These are phyloP conservation scores for Ascochyta clinopodiicola DNA, from an alignment of 2,329 filamentous ascomycete genomes.

Conservation along the genomic window DNA sequence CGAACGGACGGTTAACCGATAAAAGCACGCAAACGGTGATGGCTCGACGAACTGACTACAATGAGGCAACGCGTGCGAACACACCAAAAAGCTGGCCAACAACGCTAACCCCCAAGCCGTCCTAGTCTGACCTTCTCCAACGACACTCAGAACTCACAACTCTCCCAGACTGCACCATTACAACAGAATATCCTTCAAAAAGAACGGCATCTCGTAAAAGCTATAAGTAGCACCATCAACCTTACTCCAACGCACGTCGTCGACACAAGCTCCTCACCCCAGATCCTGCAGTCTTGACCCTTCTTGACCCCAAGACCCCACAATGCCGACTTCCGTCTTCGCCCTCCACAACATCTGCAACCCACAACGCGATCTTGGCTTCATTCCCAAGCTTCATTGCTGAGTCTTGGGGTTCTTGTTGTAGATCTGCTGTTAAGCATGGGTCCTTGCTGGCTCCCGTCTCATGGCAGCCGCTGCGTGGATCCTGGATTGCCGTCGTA, in stretches of 20 bases:
- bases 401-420: slow-evolving; percentile 1
- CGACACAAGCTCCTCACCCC: slow-evolving; percentile 18
- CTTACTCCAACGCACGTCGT: slow-evolving; percentile 5
- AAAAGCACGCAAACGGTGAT: not conserved
- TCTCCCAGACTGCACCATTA: no score
- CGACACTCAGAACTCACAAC: not conserved
- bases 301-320: slow-evolving; percentile 17
- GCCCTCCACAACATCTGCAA: slow-evolving; percentile 9
- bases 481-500: not conserved
- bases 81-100: not conserved
- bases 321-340: slow-evolving; percentile 24
- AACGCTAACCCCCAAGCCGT: not conserved
- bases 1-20: not conserved
- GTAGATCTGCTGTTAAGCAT: not conserved
- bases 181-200: no score
- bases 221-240: not conserved
- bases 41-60: not conserved
- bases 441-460: not conserved
- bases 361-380: slow-evolving; percentile 11
- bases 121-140: not conserved
- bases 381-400: slow-evolving; percentile 3
- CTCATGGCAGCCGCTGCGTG: not conserved
- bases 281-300: slow-evolving; percentile 6
- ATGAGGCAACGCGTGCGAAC: not conserved
- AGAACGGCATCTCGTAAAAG: not conserved